Evolutionary conservation across 495 filamentous ascomycete species (phyloP), one percentile per base, ranked within the genome.

Genomic region (Cercophora sp.): DNA sequence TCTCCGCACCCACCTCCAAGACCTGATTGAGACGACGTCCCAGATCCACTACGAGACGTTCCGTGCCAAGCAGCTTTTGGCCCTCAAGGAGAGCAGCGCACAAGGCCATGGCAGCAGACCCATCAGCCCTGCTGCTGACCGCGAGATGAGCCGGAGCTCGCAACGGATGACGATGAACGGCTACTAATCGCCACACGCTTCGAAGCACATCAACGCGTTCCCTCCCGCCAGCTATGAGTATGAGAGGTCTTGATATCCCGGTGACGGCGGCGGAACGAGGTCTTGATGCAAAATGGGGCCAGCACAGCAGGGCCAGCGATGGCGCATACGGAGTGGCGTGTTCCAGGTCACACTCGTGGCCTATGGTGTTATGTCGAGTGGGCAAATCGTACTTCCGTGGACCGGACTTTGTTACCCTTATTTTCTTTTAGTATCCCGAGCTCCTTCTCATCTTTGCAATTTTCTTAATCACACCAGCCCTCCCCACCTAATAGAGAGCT

Each of bases 11-110:
- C 93, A 99, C 72, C 79, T 95, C 48, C 88, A 99, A 78, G 93
- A 99, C 62, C 83, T 99, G 51, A 96, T 99, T 70, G 93, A 96
- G 71, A 99, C 93, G 10, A 99, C 93, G n/a, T 96, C 91, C 59
- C 93, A 97, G 77, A 99, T 97, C 73, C 93, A 99, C 78, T 99
- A 99, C 77, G 93, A 99, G 79, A 94, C 89, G 44, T 99, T 97
- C 91, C 92, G 93, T 73, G 92, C 93, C 58, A 99, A 97, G 82
- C 94, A 99, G 73, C 79, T 99, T 62, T 72, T 99, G 59, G 93
- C 93, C 43, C 80, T 99, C 61, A 97, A 96, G 82, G 93, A 99
- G 79, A 93, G 86, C 77, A 96, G 89, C 68, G 89, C 88, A 53
- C 87, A 88, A 50, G 83, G 86, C 58, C 85, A 88, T 70, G 85